A percentile compares a stretch with the other conserved stretches of the same genome.
Conservation (phyloP, 768 basidiomycete genomes). For the Lactarius quietus region DNA sequence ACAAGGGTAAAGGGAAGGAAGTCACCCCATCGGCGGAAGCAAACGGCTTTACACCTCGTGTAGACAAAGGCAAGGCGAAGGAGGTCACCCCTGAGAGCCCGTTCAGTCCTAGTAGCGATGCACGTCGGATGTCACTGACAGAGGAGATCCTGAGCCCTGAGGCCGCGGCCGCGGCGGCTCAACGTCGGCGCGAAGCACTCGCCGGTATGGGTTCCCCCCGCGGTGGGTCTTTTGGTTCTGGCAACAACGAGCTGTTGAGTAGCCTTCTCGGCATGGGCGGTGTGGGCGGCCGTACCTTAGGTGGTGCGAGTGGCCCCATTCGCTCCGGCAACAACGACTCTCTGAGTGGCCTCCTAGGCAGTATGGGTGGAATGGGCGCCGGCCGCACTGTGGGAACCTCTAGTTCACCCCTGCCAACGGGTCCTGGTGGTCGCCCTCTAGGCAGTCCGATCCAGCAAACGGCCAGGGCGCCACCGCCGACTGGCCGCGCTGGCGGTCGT, state of each 20-base stretch:
- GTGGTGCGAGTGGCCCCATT: not conserved
- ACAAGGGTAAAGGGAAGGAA: slow-evolving; percentile 2
- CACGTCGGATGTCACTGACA: not conserved
- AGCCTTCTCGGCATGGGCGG: not conserved
- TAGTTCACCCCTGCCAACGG: not conserved
- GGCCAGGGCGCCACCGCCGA: not conserved
- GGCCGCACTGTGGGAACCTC: not conserved
- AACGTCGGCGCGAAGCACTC: slow-evolving; percentile 5
- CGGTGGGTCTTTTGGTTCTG: not conserved
- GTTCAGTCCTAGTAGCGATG: not conserved
- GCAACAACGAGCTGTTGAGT: not conserved
- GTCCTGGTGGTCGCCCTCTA: not conserved
- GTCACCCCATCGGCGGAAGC: not conserved
- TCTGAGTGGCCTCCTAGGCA: not conserved
- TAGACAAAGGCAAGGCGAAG: slow-evolving; percentile 9
- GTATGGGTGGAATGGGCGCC: too few species aligned
- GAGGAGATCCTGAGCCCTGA: slow-evolving; percentile 17
- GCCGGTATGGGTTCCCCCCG: not conserved
- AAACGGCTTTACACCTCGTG: not conserved
- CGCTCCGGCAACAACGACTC: not conserved
- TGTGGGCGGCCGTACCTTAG: slow-evolving; percentile 1
- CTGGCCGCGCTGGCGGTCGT: not conserved
- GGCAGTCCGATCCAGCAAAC: not conserved
- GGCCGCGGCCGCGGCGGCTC: not conserved
- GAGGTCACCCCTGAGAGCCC: not conserved